These are phyloP conservation scores for Neurospora sp. DNA, from an alignment of 495 filamentous ascomycete species.

Conservation along the genomic window DNA sequence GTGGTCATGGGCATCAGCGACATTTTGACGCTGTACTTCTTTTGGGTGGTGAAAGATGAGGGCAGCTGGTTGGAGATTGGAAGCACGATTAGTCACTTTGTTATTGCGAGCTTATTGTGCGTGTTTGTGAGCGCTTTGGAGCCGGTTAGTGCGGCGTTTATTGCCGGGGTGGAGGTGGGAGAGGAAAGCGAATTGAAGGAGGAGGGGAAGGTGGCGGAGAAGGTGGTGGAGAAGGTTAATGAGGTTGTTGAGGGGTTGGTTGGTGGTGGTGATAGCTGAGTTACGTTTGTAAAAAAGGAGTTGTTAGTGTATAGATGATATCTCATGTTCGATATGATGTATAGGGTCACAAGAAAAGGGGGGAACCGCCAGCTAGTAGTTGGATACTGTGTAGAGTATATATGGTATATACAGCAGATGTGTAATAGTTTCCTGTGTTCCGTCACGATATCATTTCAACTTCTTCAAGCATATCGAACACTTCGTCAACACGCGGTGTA, in stretches of 20 bases:
- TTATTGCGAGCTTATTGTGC: slow-evolving; percentile 79
- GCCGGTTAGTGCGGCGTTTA: slow-evolving; percentile 72
- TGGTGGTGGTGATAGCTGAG: neutral
- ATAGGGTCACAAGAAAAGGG: neutral
- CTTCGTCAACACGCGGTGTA: neutral
- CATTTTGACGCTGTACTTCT: slow-evolving; percentile 91
- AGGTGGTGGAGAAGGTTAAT: slow-evolving; percentile 15
- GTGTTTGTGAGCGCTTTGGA: slow-evolving; percentile 88
- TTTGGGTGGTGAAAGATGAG: slow-evolving; percentile 92
- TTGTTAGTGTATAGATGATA: neutral
- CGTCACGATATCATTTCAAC: neutral
- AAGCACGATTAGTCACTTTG: slow-evolving; percentile 88
- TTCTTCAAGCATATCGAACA: neutral
- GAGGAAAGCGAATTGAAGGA: slow-evolving; percentile 6
- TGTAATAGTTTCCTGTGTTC: neutral
- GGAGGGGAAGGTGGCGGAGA: slow-evolving; percentile 9
- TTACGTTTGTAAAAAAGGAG: neutral
- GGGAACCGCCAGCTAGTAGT: neutral
- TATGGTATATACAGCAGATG: neutral
- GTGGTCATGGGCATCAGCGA: slow-evolving; percentile 87
- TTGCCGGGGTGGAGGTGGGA: slow-evolving; percentile 69
- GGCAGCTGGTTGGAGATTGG: slow-evolving; percentile 97
- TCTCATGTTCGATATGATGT: neutral
- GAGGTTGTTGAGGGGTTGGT: slow-evolving; percentile 8
- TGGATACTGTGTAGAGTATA: neutral